Evolutionary conservation across 2,329 filamentous ascomycete genomes (phyloP), one percentile per base, ranked within the genome.

Genomic region (Emergomyces pasteurianus): DNA sequence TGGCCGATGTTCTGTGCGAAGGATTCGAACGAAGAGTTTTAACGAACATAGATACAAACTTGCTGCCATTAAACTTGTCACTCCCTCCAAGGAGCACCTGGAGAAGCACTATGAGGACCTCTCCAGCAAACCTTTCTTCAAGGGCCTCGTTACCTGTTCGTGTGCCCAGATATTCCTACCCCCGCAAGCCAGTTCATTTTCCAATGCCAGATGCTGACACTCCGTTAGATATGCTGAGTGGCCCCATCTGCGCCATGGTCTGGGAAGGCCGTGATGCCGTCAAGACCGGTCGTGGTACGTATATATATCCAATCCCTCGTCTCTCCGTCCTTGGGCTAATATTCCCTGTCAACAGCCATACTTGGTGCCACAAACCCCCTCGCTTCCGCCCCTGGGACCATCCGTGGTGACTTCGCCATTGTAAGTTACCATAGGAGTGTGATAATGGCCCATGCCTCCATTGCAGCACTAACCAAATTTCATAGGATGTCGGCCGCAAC

Each of bases 361-460:
- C 91, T 99, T 78, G 94, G 94, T 81, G 94, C 94, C 81, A 99
- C 94, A 85, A 97, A 99, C 89, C 94, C 94, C 26, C 85, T 94
- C 68, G 89, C 87, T 76, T 97, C 92, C 62, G 86, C 87, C 73
- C 94, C 94, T 67, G 94, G 94, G 77, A 99, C 94, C 82, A 99
- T 99, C 85, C 92, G 94, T 82, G 92, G 91, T 79, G 88, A 92
- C 83, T 91, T 78, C 78, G 88, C 89, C 78, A 89, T 92, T 71
- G 85, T 83, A 74, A 70, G 78, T 67, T 50, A 40, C 26, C 9
- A 31, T 7, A 57, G 55, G 16, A 46, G n/a, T 23, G 7, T 47
- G 49, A 1, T 34, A 18, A 23, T 40, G 21, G 26, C 21, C 42
- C 21, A 21, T 42, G 18, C 34, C 10, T 31, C 18, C 18, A 21